Base-by-base conservation (phyloP, 2,329 filamentous ascomycete genomes). In the Albifimbria verrucaria region DNA sequence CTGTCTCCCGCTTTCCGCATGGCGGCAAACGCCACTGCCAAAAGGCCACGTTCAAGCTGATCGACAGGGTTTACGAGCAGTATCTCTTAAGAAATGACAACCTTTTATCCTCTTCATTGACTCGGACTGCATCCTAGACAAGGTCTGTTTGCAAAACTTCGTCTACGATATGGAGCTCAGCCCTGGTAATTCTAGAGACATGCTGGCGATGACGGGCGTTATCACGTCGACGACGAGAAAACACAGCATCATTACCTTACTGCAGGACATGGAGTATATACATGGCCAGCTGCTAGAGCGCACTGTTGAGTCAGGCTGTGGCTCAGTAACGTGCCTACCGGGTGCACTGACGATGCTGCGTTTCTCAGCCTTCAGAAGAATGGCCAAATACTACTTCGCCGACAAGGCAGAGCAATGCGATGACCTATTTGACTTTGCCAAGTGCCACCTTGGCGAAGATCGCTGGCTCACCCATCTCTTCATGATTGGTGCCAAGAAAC, bases 81-180 rank as follows among this genome's bases (percentile, higher is more conserved):
- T 97, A 97, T 60, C 78, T 96, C 50, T 88, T 87, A 71, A 81
- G 85, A 47, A 90, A 96, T 66, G 93, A 97, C 71, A 90, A 97
- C 62, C 77, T 97, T 0, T 97, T 68, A 88, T 97, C 50, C 82
- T 97, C 11, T 97, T 97, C 73, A 97, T 97, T 67, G 93, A 97
- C 73, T 97, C 92, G 0, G 93, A 97, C 68, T 97, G 94, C 71
- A 94, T 97, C 57, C 77, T 97, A 48, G 93, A 97, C 74, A 83
- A 86, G 54, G 85, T 92, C 41, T 97, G 93, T 68, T 83, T 97
- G 55, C 93, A 97, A 68, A 97, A 97, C 70, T 97, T 97, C 72
- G 90, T 97, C 75, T 97, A 94, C 71, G 93, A 97, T 68, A 97
- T 97, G 94, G 92, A 97, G 71, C 78, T 97, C 55, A 96, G 93